Evolutionary conservation across 2,329 filamentous ascomycete genomes (phyloP).

Genomic region (Xylariaceae sp.): DNA sequence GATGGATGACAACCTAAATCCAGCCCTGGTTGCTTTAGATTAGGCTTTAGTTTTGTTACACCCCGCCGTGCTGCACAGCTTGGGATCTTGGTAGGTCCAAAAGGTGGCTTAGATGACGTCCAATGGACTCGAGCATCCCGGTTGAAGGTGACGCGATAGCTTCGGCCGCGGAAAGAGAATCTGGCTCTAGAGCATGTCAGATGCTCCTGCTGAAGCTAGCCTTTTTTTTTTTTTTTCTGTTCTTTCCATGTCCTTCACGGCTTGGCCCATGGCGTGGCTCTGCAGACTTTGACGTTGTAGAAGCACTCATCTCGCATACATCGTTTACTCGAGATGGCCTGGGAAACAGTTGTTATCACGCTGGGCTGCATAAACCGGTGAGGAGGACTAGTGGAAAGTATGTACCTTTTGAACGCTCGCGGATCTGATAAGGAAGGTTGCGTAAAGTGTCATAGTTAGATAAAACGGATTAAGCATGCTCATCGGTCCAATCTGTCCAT

Average conservation of each 20-base stretch:
- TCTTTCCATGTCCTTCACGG: not conserved
- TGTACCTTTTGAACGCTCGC: slow-evolving; percentile 4
- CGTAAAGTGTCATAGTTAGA: not conserved
- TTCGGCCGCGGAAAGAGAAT: not conserved
- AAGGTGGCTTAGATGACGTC: not conserved
- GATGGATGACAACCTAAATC: slow-evolving; percentile 8
- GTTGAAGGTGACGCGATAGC: not conserved
- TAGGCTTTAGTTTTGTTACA: slow-evolving; percentile 13
- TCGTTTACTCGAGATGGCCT: not conserved
- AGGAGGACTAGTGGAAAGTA: not conserved
- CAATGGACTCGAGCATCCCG: not conserved
- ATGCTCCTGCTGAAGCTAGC: not conserved
- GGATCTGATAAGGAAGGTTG: not conserved
- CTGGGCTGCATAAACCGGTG: slow-evolving; percentile 3
- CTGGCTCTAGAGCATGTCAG: not conserved
- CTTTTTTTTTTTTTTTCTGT: not conserved
- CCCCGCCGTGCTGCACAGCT: not conserved
- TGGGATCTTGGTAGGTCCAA: not conserved
- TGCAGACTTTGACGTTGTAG: no score
- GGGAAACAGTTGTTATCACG: not conserved
- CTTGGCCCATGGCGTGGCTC: not conserved
- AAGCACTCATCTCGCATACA: no score
- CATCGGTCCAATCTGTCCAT: not conserved
- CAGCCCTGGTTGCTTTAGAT: slow-evolving; percentile 7
- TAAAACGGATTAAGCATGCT: not conserved